Percentiles rank a stretch among this genome's conserved stretches.
These are phyloP conservation scores for Cardamine resedifolia DNA, from an alignment of 345 rosid species.

Conservation along the genomic window DNA sequence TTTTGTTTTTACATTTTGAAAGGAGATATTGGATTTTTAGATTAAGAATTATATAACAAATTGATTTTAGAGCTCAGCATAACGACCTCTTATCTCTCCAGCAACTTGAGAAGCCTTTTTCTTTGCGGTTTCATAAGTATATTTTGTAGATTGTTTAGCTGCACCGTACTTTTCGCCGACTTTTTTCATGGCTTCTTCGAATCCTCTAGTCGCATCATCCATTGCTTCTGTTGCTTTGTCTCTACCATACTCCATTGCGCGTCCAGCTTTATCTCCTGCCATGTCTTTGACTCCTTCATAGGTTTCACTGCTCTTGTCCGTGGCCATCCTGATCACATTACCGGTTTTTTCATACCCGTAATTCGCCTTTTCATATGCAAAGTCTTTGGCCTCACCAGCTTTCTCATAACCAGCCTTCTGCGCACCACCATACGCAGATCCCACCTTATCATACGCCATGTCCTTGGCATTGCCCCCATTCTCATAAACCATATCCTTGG, in stretches of 20 bases:
- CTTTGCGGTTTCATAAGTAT: constrained; percentile 49
- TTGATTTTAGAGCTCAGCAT: constrained; percentile 26
- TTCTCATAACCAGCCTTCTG: no score
- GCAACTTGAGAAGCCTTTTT: constrained; percentile 50
- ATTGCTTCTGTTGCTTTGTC: constrained; percentile 34
- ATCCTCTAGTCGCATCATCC: constrained; percentile 19
- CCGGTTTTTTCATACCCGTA: background rate
- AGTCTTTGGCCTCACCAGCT: constrained; percentile 8
- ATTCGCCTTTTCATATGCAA: background rate
- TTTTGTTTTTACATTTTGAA: background rate
- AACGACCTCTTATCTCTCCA: constrained; percentile 44
- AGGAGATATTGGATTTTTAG: background rate
- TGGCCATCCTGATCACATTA: constrained; percentile 25
- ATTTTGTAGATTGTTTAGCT: constrained; percentile 30
- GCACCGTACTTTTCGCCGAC: constrained; percentile 11
- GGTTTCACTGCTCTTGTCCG: constrained; percentile 23
- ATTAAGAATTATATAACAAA: background rate
- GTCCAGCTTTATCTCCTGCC: constrained; percentile 28
- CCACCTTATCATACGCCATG: no score
- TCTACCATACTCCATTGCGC: constrained; percentile 33
- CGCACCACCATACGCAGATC: no score
- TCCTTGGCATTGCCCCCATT: constrained; percentile 8
- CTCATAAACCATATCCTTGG: constrained; percentile 16
- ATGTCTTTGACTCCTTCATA: constrained; percentile 31
- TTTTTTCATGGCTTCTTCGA: constrained; percentile 28